These are phyloP conservation scores for Talaromyces sp. DNA, from an alignment of 2,329 filamentous ascomycete genomes.

Conservation along the genomic window DNA sequence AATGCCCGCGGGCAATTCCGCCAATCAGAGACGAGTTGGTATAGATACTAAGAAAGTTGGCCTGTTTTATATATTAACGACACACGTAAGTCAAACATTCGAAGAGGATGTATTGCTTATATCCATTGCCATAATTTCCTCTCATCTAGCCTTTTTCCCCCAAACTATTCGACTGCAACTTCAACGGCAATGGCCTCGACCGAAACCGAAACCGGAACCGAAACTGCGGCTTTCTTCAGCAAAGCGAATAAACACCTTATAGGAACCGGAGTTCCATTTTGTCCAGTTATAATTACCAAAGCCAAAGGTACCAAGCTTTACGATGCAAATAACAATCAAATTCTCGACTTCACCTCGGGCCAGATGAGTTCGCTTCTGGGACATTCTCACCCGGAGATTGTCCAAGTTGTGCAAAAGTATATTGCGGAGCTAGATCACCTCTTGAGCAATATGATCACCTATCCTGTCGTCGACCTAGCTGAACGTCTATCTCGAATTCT, in stretches of 20 bases:
- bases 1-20: background rate
- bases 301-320: conserved; percentile 46
- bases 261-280: conserved; percentile 26
- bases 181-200: no score
- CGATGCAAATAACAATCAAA: conserved; percentile 37
- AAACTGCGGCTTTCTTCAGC: conserved; percentile 26
- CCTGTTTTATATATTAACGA: background rate
- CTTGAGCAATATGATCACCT: conserved; percentile 55
- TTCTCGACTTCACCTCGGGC: conserved; percentile 58
- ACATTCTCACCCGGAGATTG: conserved; percentile 56
- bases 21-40: background rate
- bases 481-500: conserved; percentile 48
- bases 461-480: conserved; percentile 54
- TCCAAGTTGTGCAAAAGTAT: conserved; percentile 48
- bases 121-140: no score
- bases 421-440: conserved; percentile 54
- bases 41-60: background rate
- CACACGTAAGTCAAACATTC: no score
- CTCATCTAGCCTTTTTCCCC: no score
- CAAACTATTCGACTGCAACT: no score
- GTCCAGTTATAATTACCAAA: conserved; percentile 39
- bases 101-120: no score
- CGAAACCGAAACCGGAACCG: background rate
- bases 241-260: conserved; percentile 40
- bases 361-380: conserved; percentile 59